A percentile compares a stretch with the other conserved stretches of the same genome.
These are phyloP conservation scores for Tilletia setariae DNA, from an alignment of 1,284 basidiomycete genomes.

Conservation along the genomic window DNA sequence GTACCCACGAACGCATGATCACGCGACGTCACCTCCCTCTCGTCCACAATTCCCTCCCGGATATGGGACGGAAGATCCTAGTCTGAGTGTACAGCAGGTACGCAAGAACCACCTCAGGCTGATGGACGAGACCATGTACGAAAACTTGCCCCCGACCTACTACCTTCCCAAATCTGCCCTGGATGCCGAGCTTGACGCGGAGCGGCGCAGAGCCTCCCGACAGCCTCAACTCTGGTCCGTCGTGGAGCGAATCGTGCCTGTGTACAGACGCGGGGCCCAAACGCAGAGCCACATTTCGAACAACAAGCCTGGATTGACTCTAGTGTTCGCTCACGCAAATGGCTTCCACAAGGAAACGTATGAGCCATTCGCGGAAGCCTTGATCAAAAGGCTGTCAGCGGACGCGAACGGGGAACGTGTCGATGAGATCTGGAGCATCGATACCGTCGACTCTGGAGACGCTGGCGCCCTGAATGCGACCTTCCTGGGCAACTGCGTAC, in stretches of 20 bases:
- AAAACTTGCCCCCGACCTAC: not conserved
- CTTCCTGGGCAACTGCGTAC: conserved; percentile 62
- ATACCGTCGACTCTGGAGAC: conserved; percentile 74
- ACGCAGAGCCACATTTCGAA: conserved; percentile 15
- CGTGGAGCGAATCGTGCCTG: conserved; percentile 6
- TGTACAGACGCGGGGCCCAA: not conserved
- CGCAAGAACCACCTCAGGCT: not conserved
- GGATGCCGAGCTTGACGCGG: conserved; percentile 4
- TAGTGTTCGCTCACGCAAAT: conserved; percentile 74
- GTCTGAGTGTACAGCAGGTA: not conserved
- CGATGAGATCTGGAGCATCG: conserved; percentile 76
- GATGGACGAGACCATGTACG: not conserved
- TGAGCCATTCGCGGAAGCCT: conserved; percentile 11
- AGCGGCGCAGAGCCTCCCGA: not conserved
- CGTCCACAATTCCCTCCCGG: not conserved
- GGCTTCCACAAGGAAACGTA: conserved; percentile 70
- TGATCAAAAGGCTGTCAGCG: not conserved
- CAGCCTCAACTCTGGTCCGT: conserved; percentile 9
- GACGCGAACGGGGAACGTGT: conserved; percentile 52
- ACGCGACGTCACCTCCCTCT: not conserved
- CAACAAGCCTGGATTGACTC: conserved; percentile 60
- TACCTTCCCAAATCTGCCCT: not conserved
- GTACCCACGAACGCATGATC: conserved; percentile 1
- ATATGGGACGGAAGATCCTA: not conserved
- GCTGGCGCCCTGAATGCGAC: conserved; percentile 66